Evolutionary conservation across 805 yeast genomes (phyloP).

Genomic region (Candida odintsovae): DNA sequence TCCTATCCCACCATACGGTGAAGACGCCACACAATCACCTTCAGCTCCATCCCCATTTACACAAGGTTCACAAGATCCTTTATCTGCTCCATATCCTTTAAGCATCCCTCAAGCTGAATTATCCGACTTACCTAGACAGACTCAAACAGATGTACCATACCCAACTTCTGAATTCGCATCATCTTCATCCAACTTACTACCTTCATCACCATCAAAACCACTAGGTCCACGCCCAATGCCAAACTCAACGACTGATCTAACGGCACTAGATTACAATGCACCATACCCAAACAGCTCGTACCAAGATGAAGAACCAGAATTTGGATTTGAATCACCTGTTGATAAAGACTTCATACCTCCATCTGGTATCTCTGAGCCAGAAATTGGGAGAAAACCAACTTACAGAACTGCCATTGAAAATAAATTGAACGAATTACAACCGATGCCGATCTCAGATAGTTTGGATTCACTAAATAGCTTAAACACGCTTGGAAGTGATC

Average conservation of each 20-base stretch:
- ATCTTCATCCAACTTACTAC: not conserved
- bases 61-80: not conserved
- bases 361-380: not conserved
- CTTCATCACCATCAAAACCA: slow-evolving; percentile 10
- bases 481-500: slow-evolving; percentile 1
- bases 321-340: not conserved
- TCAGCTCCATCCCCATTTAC: slow-evolving; percentile 2
- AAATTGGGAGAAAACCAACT: slow-evolving; percentile 17
- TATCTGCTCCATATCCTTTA: slow-evolving; percentile 17
- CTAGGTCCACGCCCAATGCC: slow-evolving; percentile 26
- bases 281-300: not conserved
- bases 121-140: not conserved
- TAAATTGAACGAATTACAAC: slow-evolving; percentile 19
- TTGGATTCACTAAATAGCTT: slow-evolving; percentile 1
- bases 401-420: slow-evolving; percentile 24
- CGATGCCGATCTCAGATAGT: slow-evolving; percentile 5
- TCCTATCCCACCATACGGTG: not conserved
- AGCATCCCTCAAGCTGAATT: slow-evolving; percentile 10
- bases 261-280: not conserved
- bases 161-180: slow-evolving; percentile 6
- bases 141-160: slow-evolving; percentile 14
- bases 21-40: not conserved
- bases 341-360: not conserved
- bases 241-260: slow-evolving; percentile 1
- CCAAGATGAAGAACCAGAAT: not conserved